phyloP scores from a whole-genome alignment of 1,284 basidiomycete species.

The Trametes sp. region DNA sequence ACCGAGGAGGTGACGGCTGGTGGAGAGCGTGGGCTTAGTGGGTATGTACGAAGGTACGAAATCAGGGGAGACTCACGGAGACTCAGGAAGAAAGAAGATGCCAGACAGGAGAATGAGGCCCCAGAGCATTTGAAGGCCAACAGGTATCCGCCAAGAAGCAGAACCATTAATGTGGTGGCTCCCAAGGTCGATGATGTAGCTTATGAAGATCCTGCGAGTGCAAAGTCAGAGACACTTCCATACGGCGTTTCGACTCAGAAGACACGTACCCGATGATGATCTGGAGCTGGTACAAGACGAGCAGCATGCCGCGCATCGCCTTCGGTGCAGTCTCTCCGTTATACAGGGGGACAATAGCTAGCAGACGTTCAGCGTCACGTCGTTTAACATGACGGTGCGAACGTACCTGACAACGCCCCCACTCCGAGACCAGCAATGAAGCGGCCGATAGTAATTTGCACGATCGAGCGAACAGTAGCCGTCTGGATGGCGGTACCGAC shows the following conservation, averaged over 20 bases:
- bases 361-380: too few species aligned
- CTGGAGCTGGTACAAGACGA: conserved; percentile 81
- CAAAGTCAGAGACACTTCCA: conserved; percentile 7
- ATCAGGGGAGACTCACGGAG: conserved; percentile 61
- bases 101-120: conserved; percentile 73
- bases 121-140: conserved; percentile 74
- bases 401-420: conserved; percentile 73
- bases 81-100: conserved; percentile 81
- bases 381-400: not conserved
- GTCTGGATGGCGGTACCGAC: conserved; percentile 77
- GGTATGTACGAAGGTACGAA: too few species aligned
- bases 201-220: conserved; percentile 65
- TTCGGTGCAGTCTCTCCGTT: conserved; percentile 85
- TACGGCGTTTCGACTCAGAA: not conserved
- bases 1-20: conserved; percentile 68
- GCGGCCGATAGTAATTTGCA: conserved; percentile 73
- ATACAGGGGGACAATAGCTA: conserved; percentile 82
- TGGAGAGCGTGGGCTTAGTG: too few species aligned
- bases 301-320: conserved; percentile 73
- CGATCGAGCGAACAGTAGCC: conserved; percentile 63
- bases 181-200: conserved; percentile 76
- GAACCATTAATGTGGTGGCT: conserved; percentile 66
- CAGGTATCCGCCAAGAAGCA: conserved; percentile 76
- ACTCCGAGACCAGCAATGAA: conserved; percentile 80
- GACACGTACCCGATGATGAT: conserved; percentile 68